Conservation (phyloP, 495 filamentous ascomycete genomes). For the Penicillium mononematosum region DNA sequence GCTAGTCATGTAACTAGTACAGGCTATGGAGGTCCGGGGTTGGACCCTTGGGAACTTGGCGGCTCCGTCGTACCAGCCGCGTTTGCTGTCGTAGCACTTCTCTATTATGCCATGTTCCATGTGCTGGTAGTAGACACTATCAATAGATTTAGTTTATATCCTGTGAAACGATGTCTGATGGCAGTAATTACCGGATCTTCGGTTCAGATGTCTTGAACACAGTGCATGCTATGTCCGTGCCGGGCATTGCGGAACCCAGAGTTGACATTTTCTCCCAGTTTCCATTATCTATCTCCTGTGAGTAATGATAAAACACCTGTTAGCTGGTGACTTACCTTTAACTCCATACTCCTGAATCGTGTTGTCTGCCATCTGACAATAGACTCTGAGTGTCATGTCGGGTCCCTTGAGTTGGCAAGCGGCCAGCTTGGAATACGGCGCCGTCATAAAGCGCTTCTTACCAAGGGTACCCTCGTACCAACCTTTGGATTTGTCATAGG, state of each 20-base stretch:
- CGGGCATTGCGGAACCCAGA: slow-evolving; percentile 17
- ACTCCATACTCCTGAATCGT: slow-evolving; percentile 20
- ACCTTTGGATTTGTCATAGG: slow-evolving; percentile 11
- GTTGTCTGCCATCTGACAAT: slow-evolving; percentile 20
- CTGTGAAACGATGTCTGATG: slow-evolving; percentile 1
- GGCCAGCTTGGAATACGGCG: slow-evolving; percentile 17
- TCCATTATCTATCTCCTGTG: slow-evolving; percentile 4
- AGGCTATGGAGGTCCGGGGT: slow-evolving; percentile 13
- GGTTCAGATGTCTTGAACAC: slow-evolving; percentile 2
- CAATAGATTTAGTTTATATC: no score
- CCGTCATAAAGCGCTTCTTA: slow-evolving; percentile 6
- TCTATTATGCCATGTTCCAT: slow-evolving; percentile 1
- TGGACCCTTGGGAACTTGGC: slow-evolving; percentile 4
- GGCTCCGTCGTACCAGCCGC: slow-evolving; percentile 21
- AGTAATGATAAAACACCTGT: background rate
- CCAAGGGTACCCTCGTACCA: slow-evolving; percentile 18
- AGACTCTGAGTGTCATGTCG: slow-evolving; percentile 12
- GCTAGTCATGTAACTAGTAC: slow-evolving; percentile 12
- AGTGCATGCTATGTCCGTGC: slow-evolving; percentile 17
- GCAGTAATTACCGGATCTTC: slow-evolving; percentile 12
- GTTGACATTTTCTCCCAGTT: slow-evolving; percentile 19
- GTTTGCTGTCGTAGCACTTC: slow-evolving; percentile 15
- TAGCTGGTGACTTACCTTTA: slow-evolving; percentile 1
- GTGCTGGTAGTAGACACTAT: no score
- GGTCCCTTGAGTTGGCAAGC: slow-evolving; percentile 12